Conservation (phyloP, 345 rosid species). For the Murraya koenigii region DNA sequence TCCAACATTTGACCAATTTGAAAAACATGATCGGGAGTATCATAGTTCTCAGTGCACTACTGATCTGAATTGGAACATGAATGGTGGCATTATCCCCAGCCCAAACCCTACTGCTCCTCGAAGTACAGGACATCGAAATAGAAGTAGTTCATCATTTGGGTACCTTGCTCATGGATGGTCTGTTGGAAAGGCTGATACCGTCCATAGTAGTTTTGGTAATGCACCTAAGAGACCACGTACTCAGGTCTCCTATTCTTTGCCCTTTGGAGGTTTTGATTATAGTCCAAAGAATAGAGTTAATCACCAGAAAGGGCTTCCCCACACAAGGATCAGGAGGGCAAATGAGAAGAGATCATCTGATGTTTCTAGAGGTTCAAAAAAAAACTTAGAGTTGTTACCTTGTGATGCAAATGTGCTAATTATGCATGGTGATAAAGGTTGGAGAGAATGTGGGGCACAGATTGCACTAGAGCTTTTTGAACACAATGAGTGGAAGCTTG, state of each 20-base stretch:
- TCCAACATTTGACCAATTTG: slow-evolving; percentile 46
- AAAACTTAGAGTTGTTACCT: slow-evolving; percentile 57
- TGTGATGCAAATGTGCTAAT: slow-evolving; percentile 79
- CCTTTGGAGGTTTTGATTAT: slow-evolving; percentile 62
- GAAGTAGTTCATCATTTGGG: slow-evolving; percentile 51
- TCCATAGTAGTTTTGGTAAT: slow-evolving; percentile 58
- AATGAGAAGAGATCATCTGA: slow-evolving; percentile 60
- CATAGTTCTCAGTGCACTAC: slow-evolving; percentile 39
- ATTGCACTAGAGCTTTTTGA: slow-evolving; percentile 69
- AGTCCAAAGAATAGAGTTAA: slow-evolving; percentile 50
- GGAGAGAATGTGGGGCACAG: slow-evolving; percentile 87
- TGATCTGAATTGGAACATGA: slow-evolving; percentile 55
- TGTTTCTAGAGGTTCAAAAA: slow-evolving; percentile 49
- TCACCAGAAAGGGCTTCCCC: slow-evolving; percentile 55
- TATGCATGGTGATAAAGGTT: slow-evolving; percentile 76
- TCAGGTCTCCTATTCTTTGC: slow-evolving; percentile 80
- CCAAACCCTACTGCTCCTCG: slow-evolving; percentile 89
- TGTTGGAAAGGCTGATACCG: slow-evolving; percentile 57
- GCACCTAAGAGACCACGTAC: slow-evolving; percentile 92
- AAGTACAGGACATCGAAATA: slow-evolving; percentile 71
- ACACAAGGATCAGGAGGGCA: slow-evolving; percentile 79
- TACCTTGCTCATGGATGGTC: slow-evolving; percentile 66
- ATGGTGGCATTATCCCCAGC: slow-evolving; percentile 55
- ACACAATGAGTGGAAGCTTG: slow-evolving; percentile 91
- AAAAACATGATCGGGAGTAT: slow-evolving; percentile 30